phyloP scores from a whole-genome alignment of 495 filamentous ascomycete genomes.

The Talaromyces wortmannii region DNA sequence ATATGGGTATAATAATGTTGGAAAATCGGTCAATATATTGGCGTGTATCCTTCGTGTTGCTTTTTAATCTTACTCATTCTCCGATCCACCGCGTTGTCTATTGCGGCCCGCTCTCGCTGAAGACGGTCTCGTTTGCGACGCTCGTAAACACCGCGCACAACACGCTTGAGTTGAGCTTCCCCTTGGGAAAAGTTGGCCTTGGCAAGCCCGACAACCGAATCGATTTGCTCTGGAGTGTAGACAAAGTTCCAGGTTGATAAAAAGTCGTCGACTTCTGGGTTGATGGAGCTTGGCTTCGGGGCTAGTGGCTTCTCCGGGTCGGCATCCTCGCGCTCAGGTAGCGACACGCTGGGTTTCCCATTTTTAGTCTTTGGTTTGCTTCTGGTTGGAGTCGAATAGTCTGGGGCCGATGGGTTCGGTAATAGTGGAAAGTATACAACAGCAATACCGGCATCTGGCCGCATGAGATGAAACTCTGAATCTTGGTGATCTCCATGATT shows the following conservation, averaged over 20 bases:
- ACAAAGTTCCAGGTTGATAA: conserved; percentile 97
- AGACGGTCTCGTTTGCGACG: conserved; percentile 69
- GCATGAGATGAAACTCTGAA: conserved; percentile 66
- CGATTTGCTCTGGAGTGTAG: conserved; percentile 81
- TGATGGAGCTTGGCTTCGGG: conserved; percentile 61
- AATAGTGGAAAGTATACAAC: conserved; percentile 90
- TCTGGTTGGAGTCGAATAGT: conserved; percentile 12
- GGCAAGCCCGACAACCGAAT: conserved; percentile 72
- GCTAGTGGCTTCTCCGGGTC: conserved; percentile 15
- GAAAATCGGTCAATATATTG: background rate
- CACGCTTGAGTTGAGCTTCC: conserved; percentile 62
- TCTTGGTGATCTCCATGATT: conserved; percentile 27
- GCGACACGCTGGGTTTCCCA: conserved; percentile 16
- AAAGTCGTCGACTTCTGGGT: conserved; percentile 75
- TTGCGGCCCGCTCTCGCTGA: conserved; percentile 43
- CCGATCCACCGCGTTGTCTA: conserved; percentile 36
- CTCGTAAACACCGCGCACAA: conserved; percentile 89
- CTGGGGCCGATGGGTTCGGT: conserved; percentile 54
- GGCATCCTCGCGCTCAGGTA: conserved; percentile 8
- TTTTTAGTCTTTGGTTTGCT: conserved; percentile 6
- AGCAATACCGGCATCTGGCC: conserved; percentile 75
- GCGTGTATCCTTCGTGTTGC: conserved; percentile 28
- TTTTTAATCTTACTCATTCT: conserved; percentile 32
- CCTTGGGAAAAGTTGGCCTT: conserved; percentile 83
- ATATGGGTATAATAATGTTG: background rate